Evolutionary conservation across 1,284 basidiomycete species (phyloP).

Genomic region (Sanghuangporus baumii): DNA sequence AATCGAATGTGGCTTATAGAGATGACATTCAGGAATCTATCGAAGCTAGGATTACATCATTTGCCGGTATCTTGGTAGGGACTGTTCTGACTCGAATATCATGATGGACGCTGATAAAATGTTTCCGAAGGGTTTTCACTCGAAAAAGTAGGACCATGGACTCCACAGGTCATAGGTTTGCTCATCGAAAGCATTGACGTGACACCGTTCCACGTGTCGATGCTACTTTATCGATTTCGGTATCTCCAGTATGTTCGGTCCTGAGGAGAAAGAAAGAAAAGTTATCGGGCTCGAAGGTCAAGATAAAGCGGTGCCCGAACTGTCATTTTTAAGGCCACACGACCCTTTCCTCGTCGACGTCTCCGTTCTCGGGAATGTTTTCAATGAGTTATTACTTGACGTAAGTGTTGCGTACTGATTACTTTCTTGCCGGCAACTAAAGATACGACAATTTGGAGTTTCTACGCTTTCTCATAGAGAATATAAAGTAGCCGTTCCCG

Average conservation of each 20-base stretch:
- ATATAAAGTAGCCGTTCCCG: slow-evolving; percentile 20
- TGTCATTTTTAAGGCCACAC: neutral
- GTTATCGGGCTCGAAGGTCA: neutral
- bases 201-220: slow-evolving; percentile 10
- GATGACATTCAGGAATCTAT: neutral
- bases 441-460: slow-evolving; percentile 22
- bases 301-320: neutral
- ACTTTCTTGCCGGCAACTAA: neutral
- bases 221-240: slow-evolving; percentile 30
- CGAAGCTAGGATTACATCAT: neutral
- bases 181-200: neutral
- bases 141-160: neutral
- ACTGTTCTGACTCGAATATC: slow-evolving; percentile 12
- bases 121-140: slow-evolving; percentile 25
- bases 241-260: slow-evolving; percentile 19
- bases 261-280: neutral
- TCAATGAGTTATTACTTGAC: neutral
- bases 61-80: neutral
- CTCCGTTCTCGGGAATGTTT: neutral
- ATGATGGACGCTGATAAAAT: slow-evolving; percentile 27
- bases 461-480: slow-evolving; percentile 19
- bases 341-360: neutral
- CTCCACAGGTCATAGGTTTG: neutral
- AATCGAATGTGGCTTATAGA: neutral
- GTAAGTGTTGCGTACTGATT: neutral